phyloP scores from a whole-genome alignment of 805 yeast genomes.

The Crinitomyces ghanaensis region DNA sequence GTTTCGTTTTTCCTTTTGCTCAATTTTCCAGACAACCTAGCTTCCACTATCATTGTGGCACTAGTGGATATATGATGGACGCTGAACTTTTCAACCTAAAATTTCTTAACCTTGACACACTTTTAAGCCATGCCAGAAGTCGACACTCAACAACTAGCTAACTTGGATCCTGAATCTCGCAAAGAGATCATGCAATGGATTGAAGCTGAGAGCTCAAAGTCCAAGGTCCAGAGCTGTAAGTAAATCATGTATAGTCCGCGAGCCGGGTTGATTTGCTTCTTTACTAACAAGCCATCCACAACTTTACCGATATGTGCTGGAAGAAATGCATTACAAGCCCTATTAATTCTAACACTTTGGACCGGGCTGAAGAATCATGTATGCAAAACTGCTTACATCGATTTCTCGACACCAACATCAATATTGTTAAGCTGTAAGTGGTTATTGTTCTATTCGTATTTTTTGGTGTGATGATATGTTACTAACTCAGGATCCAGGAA shows the following conservation, averaged over 20 bases:
- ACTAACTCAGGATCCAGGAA: slow-evolving; percentile 14
- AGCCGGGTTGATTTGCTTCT: slow-evolving; percentile 3
- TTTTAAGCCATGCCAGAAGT: slow-evolving; percentile 20
- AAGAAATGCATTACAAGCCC: slow-evolving; percentile 57
- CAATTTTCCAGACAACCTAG: too few relatives aligned
- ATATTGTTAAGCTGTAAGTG: slow-evolving; percentile 51
- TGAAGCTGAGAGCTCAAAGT: slow-evolving; percentile 74
- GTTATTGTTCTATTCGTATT: background rate
- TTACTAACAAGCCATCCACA: slow-evolving; percentile 47
- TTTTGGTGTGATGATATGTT: background rate
- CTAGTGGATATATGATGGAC: too few relatives aligned
- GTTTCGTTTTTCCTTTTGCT: too few relatives aligned
- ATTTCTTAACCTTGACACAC: background rate
- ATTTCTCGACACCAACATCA: slow-evolving; percentile 77
- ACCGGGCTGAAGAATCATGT: slow-evolving; percentile 54
- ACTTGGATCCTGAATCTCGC: slow-evolving; percentile 56
- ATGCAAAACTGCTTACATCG: slow-evolving; percentile 72
- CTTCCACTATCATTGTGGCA: too few relatives aligned
- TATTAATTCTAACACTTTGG: slow-evolving; percentile 32
- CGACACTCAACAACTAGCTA: slow-evolving; percentile 32
- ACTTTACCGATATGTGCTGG: slow-evolving; percentile 84
- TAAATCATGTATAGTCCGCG: slow-evolving; percentile 2
- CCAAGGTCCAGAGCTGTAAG: slow-evolving; percentile 63
- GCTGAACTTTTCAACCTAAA: too few relatives aligned
- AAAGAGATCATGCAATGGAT: slow-evolving; percentile 65